Base-by-base conservation (phyloP, 202 grass and related monocot genomes). In the Cymbopogon flexuosus region DNA sequence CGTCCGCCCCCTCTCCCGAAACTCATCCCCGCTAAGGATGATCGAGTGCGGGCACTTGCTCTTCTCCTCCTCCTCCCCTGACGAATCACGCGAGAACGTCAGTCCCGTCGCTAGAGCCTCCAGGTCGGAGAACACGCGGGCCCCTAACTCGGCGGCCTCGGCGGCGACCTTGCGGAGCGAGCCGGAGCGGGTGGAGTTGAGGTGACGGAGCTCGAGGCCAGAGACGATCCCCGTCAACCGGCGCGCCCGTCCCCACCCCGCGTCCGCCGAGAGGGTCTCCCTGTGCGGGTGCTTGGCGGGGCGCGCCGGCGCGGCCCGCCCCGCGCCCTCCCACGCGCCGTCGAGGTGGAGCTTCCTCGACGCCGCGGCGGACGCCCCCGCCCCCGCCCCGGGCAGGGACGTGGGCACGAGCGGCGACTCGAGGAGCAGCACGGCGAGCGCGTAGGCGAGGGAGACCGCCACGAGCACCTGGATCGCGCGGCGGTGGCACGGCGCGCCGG, bases 31-130 rank as follows among this genome's bases (percentile, higher is more conserved):
- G 22, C 35, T 79, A 8, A 98, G 79, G 46, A 87, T 63, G 79
- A 98, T 83, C 5, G 95, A 98, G 83, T 84, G 83, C 39, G 95
- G 82, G 79, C 92, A 98, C 73, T 60, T 89, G 54, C 54, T 52
- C 62, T 61, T 84, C 36, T 81, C 72, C 22, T 68, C 75, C 70
- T 75, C 75, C 70, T 75, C 63, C 6, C 39, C 63, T 18, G 76
- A n/a, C 24, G 18, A 27, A 18, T 78, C 73, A 3, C 18, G 15
- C 18, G 52, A 68, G 35, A 19, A 65, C 1, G 13, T 2, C 54
- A 70, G 3, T 6, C 72, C 2, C 6, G 13, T 77, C 40, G 35
- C 74, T 36, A 79, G 36, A 47, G 76, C 59, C 41, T 63, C 23
- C 8, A 97, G 88, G 7, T 73, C 79, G 6, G 92, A 73, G 75